phyloP scores from a whole-genome alignment of 108 stramenopile genomes.

The Skeletonema menzelii region DNA sequence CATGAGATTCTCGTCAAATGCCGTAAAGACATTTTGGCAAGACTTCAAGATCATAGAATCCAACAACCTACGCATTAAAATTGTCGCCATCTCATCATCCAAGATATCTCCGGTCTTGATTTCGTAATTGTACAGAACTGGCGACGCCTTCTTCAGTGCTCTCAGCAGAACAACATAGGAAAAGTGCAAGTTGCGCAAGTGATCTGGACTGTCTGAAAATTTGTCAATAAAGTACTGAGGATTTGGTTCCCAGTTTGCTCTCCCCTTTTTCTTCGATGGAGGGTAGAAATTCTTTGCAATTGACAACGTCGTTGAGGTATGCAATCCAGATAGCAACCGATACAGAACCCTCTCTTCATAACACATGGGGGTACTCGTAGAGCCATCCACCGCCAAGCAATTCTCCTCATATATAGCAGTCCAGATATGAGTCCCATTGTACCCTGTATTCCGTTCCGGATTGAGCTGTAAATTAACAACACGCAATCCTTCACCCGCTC shows the following conservation, averaged over 20 bases:
- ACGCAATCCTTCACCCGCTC: conserved; percentile 58
- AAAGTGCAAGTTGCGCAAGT: conserved; percentile 93
- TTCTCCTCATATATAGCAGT: conserved; percentile 93
- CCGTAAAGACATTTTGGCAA: conserved; percentile 82
- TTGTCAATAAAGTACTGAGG: conserved; percentile 84
- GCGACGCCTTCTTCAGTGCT: conserved; percentile 81
- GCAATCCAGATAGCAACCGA: conserved; percentile 85
- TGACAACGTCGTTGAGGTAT: conserved; percentile 84
- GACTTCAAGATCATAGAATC: conserved; percentile 76
- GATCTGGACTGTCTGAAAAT: conserved; percentile 79
- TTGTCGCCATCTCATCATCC: conserved; percentile 79
- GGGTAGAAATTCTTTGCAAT: conserved; percentile 93
- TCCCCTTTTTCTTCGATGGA: conserved; percentile 78
- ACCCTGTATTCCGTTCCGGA: conserved; percentile 95
- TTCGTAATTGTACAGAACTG: conserved; percentile 72
- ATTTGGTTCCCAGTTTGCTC: conserved; percentile 80
- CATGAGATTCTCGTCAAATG: conserved; percentile 94
- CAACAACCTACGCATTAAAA: conserved; percentile 72
- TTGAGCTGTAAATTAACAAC: conserved; percentile 87
- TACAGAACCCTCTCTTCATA: conserved; percentile 93
- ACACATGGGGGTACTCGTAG: conserved; percentile 60
- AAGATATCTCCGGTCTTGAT: conserved; percentile 80
- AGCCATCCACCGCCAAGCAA: conserved; percentile 62
- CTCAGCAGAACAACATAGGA: conserved; percentile 90
- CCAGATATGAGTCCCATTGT: conserved; percentile 93